phyloP scores from a whole-genome alignment of 805 yeast species.

The Diddensiella santjacobensis region DNA sequence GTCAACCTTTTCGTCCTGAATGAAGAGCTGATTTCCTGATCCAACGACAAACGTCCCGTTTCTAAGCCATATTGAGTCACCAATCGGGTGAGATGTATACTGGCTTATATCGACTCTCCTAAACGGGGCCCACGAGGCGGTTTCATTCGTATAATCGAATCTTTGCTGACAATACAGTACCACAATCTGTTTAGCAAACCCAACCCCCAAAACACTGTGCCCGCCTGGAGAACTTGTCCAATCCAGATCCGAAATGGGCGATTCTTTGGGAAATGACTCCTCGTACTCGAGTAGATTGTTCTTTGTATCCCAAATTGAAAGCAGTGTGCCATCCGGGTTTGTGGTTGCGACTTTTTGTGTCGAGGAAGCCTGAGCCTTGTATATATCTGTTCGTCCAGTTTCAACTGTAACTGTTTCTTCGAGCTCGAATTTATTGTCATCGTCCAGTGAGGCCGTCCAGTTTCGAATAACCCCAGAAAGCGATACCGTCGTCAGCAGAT shows the following conservation, averaged over 20 bases:
- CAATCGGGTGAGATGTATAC: conserved; percentile 76
- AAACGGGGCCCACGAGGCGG: conserved; percentile 74
- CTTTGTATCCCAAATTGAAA: conserved; percentile 78
- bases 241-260: conserved; percentile 64
- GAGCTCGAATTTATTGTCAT: conserved; percentile 46
- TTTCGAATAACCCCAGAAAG: conserved; percentile 45
- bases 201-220: conserved; percentile 75
- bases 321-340: conserved; percentile 45
- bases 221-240: conserved; percentile 73
- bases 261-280: conserved; percentile 35
- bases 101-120: conserved; percentile 66
- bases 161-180: conserved; percentile 75
- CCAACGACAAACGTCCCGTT: conserved; percentile 79
- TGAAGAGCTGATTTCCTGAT: conserved; percentile 82
- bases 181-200: conserved; percentile 53
- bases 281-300: conserved; percentile 64
- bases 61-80: conserved; percentile 84
- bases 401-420: conserved; percentile 44
- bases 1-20: conserved; percentile 69
- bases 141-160: conserved; percentile 79
- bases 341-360: conserved; percentile 72
- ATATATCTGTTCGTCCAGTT: conserved; percentile 53
- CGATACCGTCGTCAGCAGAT: conserved; percentile 59
- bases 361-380: conserved; percentile 67
- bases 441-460: conserved; percentile 41